Percentiles rank a stretch among this genome's conserved stretches.
phyloP scores from a whole-genome alignment of 345 rosid species.

The Cardamine occulta region DNA sequence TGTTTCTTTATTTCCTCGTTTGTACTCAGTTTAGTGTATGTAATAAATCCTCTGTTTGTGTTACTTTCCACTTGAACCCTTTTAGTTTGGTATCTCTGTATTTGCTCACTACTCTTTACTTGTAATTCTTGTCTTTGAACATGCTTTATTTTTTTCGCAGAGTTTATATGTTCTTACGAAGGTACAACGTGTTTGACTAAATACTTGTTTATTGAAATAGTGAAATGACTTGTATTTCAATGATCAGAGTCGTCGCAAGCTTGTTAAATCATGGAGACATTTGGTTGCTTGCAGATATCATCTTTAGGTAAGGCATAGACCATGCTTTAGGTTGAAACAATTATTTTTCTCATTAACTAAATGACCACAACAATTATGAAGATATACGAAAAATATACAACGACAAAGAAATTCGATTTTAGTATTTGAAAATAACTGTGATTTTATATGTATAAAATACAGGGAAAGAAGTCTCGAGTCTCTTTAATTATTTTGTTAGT shows the following conservation, averaged over 20 bases:
- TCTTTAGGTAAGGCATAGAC: no score
- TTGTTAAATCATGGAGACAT: no score
- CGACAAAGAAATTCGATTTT: no score
- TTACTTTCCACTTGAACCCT: conserved; percentile 16
- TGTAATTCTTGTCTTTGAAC: conserved; percentile 17
- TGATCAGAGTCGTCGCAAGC: not conserved
- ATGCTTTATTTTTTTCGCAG: not conserved
- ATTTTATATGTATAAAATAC: no score
- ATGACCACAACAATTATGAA: no score
- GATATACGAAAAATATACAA: no score
- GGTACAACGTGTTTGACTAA: not conserved
- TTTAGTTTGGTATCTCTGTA: conserved; percentile 22
- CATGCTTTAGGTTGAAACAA: no score
- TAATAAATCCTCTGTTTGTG: conserved; percentile 31
- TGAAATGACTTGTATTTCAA: not conserved
- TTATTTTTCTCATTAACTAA: no score
- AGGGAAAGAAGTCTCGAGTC: no score
- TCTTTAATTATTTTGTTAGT: no score
- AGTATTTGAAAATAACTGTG: no score
- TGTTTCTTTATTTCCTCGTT: not conserved
- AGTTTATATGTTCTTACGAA: conserved; percentile 1
- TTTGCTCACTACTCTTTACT: conserved; percentile 23
- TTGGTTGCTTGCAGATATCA: no score
- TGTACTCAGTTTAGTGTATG: conserved; percentile 39
- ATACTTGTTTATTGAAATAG: not conserved